phyloP scores from a whole-genome alignment of 2,329 filamentous ascomycete species.

The Colletotrichum endophyticum region DNA sequence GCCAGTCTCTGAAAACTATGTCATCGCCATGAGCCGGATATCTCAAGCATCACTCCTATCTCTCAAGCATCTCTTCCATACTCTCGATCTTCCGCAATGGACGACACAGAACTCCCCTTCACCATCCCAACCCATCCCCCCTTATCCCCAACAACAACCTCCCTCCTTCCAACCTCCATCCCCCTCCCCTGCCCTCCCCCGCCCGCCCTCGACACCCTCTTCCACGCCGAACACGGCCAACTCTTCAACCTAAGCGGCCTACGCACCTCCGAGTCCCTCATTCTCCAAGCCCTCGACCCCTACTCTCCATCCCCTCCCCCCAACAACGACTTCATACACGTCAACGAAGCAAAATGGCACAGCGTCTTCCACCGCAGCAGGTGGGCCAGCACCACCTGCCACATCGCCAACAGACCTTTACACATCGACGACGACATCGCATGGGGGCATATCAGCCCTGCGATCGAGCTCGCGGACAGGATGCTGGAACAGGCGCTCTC shows the following conservation, averaged over 20 bases:
- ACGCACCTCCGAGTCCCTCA: not conserved
- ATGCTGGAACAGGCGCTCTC: not conserved
- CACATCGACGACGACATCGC: not conserved
- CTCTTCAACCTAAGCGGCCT: not conserved
- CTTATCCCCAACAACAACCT: not conserved
- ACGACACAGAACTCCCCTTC: not conserved
- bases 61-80: not conserved
- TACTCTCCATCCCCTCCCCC: too few relatives aligned
- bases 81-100: not conserved
- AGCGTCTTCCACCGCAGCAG: not conserved
- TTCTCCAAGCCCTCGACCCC: not conserved
- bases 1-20: not conserved
- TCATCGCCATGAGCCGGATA: not conserved
- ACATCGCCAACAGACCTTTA: not conserved
- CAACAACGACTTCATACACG: not conserved
- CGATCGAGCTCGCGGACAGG: conserved; percentile 1
- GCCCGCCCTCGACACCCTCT: not conserved
- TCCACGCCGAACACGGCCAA: not conserved
- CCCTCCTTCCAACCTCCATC: not conserved
- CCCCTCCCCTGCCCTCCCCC: not conserved
- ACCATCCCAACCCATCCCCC: not conserved
- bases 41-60: not conserved
- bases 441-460: not conserved
- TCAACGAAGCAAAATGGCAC: conserved; percentile 7
- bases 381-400: not conserved